These are phyloP conservation scores for Bacidia rubella DNA, from an alignment of 495 filamentous ascomycete genomes.

Conservation along the genomic window DNA sequence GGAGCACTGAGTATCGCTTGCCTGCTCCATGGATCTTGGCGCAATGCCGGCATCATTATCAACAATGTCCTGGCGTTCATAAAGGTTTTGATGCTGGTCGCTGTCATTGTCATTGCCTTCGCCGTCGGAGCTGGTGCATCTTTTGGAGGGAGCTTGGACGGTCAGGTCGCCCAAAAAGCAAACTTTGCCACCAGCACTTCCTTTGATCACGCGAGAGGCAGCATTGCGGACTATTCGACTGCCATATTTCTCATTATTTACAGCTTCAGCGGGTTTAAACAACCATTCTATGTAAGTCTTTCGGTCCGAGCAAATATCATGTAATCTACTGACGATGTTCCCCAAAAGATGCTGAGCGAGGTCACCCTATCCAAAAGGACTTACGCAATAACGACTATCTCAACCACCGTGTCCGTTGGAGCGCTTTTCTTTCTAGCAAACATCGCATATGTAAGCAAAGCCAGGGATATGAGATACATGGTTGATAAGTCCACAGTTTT, in stretches of 20 bases:
- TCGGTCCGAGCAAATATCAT: not conserved
- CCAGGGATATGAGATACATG: conserved; percentile 6
- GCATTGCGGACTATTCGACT: conserved; percentile 7
- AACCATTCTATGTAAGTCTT: conserved; percentile 10
- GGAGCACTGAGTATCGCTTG: conserved; percentile 27
- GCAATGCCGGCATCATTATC: conserved; percentile 34
- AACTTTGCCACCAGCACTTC: conserved; percentile 17
- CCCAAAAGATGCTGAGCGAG: conserved; percentile 29
- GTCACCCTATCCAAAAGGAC: conserved; percentile 27
- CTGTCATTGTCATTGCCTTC: conserved; percentile 28
- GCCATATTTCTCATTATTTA: conserved; percentile 12
- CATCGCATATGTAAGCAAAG: conserved; percentile 30
- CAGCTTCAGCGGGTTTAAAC: conserved; percentile 11
- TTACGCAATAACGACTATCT: conserved; percentile 25
- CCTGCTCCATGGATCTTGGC: conserved; percentile 33
- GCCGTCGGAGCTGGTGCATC: conserved; percentile 16
- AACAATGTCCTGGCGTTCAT: conserved; percentile 37
- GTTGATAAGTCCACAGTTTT: conserved; percentile 9
- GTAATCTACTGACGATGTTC: not conserved
- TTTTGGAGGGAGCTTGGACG: conserved; percentile 7
- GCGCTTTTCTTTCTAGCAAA: conserved; percentile 33
- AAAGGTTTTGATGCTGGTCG: conserved; percentile 32
- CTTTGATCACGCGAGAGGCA: conserved; percentile 12
- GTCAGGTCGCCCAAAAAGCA: conserved; percentile 5
- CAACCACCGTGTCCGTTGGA: conserved; percentile 21